Conservation (phyloP, 345 rosid species). For the Eucalyptus caleyi region DNA sequence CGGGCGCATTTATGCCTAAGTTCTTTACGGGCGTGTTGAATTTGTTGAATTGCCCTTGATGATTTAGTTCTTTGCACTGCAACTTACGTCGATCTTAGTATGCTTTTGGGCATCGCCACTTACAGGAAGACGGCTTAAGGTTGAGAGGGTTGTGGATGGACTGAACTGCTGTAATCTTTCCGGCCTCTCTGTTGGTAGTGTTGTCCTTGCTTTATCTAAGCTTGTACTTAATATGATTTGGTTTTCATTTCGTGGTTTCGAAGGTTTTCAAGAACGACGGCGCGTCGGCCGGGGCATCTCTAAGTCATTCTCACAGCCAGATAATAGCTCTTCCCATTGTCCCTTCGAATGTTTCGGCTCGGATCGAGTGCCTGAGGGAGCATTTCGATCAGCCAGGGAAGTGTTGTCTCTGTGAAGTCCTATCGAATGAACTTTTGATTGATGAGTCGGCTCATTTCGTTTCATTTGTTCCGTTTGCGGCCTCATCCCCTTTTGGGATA, state of each 20-base stretch:
- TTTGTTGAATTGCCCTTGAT: neutral
- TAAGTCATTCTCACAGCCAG: conserved; percentile 93
- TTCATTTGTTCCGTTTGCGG: conserved; percentile 60
- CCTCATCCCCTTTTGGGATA: conserved; percentile 67
- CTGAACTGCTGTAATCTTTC: neutral
- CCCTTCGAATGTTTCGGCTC: conserved; percentile 51
- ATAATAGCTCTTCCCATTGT: conserved; percentile 66
- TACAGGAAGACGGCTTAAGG: neutral
- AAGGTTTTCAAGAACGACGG: conserved; percentile 95
- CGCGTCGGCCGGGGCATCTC: conserved; percentile 89
- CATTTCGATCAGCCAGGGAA: conserved; percentile 48
- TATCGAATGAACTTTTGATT: conserved; percentile 35
- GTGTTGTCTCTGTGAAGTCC: conserved; percentile 59
- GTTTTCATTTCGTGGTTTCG: neutral
- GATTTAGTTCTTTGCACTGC: neutral
- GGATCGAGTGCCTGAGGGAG: conserved; percentile 47
- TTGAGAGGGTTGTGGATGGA: neutral
- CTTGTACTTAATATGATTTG: neutral
- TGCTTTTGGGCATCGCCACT: neutral
- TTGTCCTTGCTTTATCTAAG: neutral
- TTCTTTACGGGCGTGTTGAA: neutral
- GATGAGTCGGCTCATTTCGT: conserved; percentile 47
- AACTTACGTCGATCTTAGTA: neutral
- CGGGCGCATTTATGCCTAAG: neutral
- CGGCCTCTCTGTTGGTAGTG: neutral